Evolutionary conservation across 352 stramenopile genomes (phyloP).

Genomic region (Phytophthora pini): DNA sequence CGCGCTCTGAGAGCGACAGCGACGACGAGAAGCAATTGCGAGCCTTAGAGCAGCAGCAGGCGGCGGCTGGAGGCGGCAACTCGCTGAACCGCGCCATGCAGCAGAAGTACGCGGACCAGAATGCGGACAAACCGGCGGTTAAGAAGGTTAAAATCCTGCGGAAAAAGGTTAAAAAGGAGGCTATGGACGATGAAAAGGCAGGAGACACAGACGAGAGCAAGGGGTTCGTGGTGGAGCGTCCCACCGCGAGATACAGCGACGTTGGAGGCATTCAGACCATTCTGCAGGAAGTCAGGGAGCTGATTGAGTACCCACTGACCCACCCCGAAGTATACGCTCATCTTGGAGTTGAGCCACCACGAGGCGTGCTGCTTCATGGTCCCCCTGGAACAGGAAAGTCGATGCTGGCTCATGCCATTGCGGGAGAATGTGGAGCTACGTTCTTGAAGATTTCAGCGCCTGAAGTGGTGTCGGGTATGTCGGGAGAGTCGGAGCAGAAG

Average conservation of each 20-base stretch:
- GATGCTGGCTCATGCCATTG: slow-evolving; percentile 94
- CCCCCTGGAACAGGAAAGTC: slow-evolving; percentile 95
- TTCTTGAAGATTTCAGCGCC: slow-evolving; percentile 91
- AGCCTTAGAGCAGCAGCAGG: slow-evolving; percentile 54
- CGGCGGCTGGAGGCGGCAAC: slow-evolving; percentile 45
- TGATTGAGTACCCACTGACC: slow-evolving; percentile 96
- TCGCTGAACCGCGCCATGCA: slow-evolving; percentile 84
- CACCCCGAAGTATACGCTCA: slow-evolving; percentile 95
- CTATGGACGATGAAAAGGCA: slow-evolving; percentile 2
- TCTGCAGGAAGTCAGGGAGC: slow-evolving; percentile 91
- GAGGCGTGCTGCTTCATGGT: slow-evolving; percentile 93
- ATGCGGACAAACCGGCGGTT: slow-evolving; percentile 41
- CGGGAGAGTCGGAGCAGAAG: slow-evolving; percentile 89
- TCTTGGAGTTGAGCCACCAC: slow-evolving; percentile 91
- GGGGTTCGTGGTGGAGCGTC: slow-evolving; percentile 77
- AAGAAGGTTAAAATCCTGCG: slow-evolving; percentile 83
- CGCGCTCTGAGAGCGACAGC: slow-evolving; percentile 61
- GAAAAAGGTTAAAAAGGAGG: slow-evolving; percentile 33
- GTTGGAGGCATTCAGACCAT: slow-evolving; percentile 90
- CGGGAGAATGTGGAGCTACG: slow-evolving; percentile 90
- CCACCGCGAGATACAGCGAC: slow-evolving; percentile 86
- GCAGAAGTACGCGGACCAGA: slow-evolving; percentile 61
- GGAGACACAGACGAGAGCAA: slow-evolving; percentile 24
- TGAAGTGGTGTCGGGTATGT: slow-evolving; percentile 96
- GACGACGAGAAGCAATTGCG: slow-evolving; percentile 69